phyloP scores from a whole-genome alignment of 1,139 yeast genomes.

The Suzukiozyma palmioleophila region DNA sequence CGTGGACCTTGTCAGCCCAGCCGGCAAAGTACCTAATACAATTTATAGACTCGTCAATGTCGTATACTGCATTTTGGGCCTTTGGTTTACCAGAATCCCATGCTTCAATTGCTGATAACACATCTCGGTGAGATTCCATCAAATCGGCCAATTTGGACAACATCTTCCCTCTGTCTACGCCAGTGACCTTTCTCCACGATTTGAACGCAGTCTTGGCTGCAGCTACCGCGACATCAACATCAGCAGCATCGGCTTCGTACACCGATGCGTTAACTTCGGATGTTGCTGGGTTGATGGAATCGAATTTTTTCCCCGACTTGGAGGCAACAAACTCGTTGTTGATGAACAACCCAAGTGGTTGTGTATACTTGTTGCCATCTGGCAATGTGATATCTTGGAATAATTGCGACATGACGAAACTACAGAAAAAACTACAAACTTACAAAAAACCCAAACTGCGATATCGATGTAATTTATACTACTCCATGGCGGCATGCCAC shows the following conservation, averaged over 20 bases:
- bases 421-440: no score
- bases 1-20: conserved; percentile 77
- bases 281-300: conserved; percentile 63
- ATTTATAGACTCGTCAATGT: conserved; percentile 54
- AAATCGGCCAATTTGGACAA: conserved; percentile 59
- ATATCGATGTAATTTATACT: no score
- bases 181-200: conserved; percentile 43
- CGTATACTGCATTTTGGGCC: conserved; percentile 46
- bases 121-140: conserved; percentile 52
- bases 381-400: conserved; percentile 48
- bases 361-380: conserved; percentile 47
- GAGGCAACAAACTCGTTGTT: conserved; percentile 73
- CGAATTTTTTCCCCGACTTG: conserved; percentile 56
- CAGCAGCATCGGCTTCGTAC: conserved; percentile 61
- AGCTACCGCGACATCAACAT: conserved; percentile 72
- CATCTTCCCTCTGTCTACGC: conserved; percentile 50
- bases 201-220: conserved; percentile 71
- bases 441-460: no score
- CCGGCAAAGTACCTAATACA: conserved; percentile 74
- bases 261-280: conserved; percentile 65
- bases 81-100: conserved; percentile 80
- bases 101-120: conserved; percentile 65
- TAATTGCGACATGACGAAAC: conserved; percentile 18
- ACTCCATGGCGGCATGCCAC: no score
- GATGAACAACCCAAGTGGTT: conserved; percentile 80